Evolutionary conservation across 2,329 filamentous ascomycete species (phyloP).

Genomic region (Elsinoe perseae): DNA sequence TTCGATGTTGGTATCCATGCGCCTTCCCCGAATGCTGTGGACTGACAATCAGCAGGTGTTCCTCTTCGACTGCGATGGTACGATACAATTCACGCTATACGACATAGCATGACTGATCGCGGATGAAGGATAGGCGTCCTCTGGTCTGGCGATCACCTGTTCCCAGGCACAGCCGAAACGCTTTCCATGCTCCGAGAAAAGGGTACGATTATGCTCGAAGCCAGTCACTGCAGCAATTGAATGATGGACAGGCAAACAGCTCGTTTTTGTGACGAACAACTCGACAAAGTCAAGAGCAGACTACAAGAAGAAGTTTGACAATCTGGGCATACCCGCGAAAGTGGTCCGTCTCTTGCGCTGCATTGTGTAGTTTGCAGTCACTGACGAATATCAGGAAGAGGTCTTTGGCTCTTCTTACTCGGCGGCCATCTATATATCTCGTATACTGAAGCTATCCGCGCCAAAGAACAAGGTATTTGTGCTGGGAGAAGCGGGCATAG

Average conservation of each 20-base stretch:
- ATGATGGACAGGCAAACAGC: conserved; percentile 62
- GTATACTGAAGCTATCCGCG: conserved; percentile 71
- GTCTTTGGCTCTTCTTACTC: conserved; percentile 96
- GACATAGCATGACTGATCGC: conserved; percentile 29
- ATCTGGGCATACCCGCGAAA: conserved; percentile 68
- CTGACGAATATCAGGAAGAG: conserved; percentile 55
- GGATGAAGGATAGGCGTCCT: conserved; percentile 65
- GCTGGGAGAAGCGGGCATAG: conserved; percentile 83
- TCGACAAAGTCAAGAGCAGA: conserved; percentile 91
- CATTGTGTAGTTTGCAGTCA: not conserved
- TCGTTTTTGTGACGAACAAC: conserved; percentile 98
- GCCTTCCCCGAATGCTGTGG: not conserved
- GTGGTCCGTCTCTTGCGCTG: conserved; percentile 39
- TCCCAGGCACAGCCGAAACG: conserved; percentile 77
- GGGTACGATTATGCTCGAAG: conserved; percentile 48
- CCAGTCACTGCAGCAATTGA: conserved; percentile 1
- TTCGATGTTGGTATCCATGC: conserved; percentile 63
- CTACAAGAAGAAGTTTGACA: conserved; percentile 84
- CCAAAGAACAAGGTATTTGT: conserved; percentile 91
- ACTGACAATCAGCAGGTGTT: conserved; percentile 56
- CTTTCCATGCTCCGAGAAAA: conserved; percentile 71
- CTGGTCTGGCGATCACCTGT: conserved; percentile 91
- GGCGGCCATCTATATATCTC: conserved; percentile 87
- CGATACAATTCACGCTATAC: conserved; percentile 5
- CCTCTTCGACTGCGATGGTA: conserved; percentile 95